Evolutionary conservation across 345 rosid species (phyloP), one percentile per base, ranked within the genome.

Genomic region (Aquilaria yunnanensis): DNA sequence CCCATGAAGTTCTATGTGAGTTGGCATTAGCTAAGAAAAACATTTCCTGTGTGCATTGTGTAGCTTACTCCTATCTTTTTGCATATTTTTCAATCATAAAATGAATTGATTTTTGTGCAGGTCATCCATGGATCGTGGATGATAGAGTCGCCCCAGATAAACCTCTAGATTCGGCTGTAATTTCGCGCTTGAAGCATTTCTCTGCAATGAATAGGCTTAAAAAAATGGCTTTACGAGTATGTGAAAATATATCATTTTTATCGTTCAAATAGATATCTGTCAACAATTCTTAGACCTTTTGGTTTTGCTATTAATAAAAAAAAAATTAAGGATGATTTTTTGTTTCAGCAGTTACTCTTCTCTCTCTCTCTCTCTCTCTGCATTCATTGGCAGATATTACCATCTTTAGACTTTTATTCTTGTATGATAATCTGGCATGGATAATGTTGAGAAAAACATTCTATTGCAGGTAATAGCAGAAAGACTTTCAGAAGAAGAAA

Each of bases 111-210:
- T 63, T 71, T 30, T 63, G 67, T 61, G 46, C 70, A 90, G 99
- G 99, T 78, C 88, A 94, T 76, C 95, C 95, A 2, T 94, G 97
- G 99, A 94, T 94, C 56, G 77, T 94, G 62, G 96, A 94, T 75
- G 99, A 88, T 62, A 80, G 73, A 54, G 87, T 86, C 61, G 98
- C 99, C 61, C 96, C 92, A 0, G 96, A 88, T 70, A 88, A 81
- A 58, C 97, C 97, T 64, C 76, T 94, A 16, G 99, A 90, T 77
- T 92, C 97, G 61, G 99, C 99, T 32, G 99, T 94, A 12, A 73
- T 94, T 75, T 75, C 96, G 12, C 95, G 99, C 41, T 69, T 94
- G 70, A 94, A 94, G 80, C 86, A 94, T 74, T 94, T 94, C 74
- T 88, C 94, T 0, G 97, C 92, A 10, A 90, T 90, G 99, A 86